Evolutionary conservation across 163 green algal genomes (phyloP).

Genomic region (Chlorella variabilis): DNA sequence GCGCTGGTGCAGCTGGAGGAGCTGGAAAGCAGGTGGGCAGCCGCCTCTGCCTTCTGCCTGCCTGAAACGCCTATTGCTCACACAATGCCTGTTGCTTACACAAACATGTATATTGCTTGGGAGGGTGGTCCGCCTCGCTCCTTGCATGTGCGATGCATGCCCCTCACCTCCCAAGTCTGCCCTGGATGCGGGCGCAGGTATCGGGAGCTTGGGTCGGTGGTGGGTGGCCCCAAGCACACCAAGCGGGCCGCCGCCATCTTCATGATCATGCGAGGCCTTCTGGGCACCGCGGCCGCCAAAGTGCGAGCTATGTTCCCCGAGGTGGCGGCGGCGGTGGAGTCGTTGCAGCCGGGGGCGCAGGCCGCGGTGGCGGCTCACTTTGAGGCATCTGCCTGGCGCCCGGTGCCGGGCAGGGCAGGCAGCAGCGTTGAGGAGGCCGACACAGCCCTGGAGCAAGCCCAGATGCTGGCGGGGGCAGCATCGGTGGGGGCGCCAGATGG

Average conservation of each 20-base stretch:
- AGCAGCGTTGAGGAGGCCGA: not conserved
- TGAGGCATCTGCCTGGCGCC: not conserved
- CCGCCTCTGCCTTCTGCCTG: not conserved
- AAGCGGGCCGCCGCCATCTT: too few relatives aligned
- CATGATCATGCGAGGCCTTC: too few relatives aligned
- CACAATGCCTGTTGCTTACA: not conserved
- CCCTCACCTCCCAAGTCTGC: too few relatives aligned
- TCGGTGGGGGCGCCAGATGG: too few relatives aligned
- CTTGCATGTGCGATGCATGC: too few relatives aligned
- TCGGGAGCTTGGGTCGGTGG: too few relatives aligned
- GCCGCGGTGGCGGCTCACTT: not conserved
- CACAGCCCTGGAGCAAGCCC: not conserved
- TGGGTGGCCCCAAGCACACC: too few relatives aligned
- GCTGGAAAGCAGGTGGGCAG: not conserved
- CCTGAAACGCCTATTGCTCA: not conserved
- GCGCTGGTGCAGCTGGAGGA: not conserved
- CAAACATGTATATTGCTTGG: too few relatives aligned
- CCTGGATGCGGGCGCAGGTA: not conserved
- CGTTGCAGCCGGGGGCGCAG: not conserved
- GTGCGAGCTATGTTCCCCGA: not conserved
- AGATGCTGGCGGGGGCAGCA: not conserved
- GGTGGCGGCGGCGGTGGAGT: not conserved
- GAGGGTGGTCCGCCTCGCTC: too few relatives aligned
- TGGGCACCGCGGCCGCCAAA: too few relatives aligned
- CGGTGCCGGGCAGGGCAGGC: not conserved